Conservation (phyloP, 2,329 filamentous ascomycete genomes). For the Phaeoacremonium minimum region DNA sequence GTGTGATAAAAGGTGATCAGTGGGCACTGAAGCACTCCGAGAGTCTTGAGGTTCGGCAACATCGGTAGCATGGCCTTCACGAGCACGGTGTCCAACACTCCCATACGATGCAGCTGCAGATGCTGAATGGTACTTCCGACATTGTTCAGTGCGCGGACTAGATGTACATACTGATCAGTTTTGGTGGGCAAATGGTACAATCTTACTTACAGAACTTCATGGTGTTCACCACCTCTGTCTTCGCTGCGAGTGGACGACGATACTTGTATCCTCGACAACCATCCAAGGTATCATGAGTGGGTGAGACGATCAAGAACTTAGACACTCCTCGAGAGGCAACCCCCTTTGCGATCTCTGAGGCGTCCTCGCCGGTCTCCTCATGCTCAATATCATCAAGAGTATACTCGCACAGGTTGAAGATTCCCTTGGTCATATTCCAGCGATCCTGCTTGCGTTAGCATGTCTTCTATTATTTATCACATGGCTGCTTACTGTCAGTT, state of each 20-base stretch:
- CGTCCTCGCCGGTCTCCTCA: not conserved
- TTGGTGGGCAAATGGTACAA: too few species aligned
- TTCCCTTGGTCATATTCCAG: not conserved
- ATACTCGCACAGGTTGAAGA: not conserved
- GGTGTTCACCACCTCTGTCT: too few species aligned
- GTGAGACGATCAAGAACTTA: too few species aligned
- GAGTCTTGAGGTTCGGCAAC: not conserved
- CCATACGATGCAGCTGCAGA: not conserved
- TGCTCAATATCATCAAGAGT: not conserved
- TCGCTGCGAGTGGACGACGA: too few species aligned
- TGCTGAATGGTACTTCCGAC: not conserved
- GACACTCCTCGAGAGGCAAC: too few species aligned
- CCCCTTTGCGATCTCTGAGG: too few species aligned
- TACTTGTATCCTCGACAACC: too few species aligned
- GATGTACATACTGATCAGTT: too few species aligned
- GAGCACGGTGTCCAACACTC: not conserved
- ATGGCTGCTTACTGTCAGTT: too few species aligned
- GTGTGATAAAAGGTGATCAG: not conserved
- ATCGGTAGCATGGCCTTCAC: not conserved
- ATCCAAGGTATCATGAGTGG: too few species aligned
- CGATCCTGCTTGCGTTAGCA: not conserved
- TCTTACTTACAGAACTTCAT: not conserved
- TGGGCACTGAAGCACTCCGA: not conserved
- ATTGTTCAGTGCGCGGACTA: not conserved
- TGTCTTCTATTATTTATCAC: too few species aligned